These are phyloP conservation scores for Rasamsonia emersonii DNA, from an alignment of 2,329 filamentous ascomycete species.

Conservation along the genomic window DNA sequence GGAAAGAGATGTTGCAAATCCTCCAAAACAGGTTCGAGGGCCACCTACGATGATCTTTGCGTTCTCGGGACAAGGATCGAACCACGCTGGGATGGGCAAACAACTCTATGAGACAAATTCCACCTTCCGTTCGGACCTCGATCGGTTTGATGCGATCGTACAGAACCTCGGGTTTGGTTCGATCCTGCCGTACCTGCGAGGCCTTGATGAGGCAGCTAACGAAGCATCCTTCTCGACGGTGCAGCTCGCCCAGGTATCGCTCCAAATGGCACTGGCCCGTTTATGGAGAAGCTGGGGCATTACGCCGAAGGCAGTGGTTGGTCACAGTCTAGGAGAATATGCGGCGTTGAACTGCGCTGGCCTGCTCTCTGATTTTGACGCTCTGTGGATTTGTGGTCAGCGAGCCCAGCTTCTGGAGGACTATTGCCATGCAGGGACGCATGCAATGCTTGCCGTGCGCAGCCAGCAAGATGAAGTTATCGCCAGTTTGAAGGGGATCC, in stretches of 20 bases:
- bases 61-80: constrained; percentile 31
- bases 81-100: constrained; percentile 25
- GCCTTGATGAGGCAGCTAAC: constrained; percentile 21
- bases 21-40: constrained; percentile 10
- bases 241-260: constrained; percentile 27
- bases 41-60: too few relatives aligned
- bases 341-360: constrained; percentile 30
- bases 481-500: neutral
- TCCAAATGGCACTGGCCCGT: constrained; percentile 30
- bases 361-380: constrained; percentile 27
- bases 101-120: constrained; percentile 17
- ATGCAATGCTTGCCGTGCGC: constrained; percentile 37
- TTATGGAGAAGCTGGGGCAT: constrained; percentile 28
- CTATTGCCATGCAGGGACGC: constrained; percentile 30
- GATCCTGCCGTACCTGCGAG: constrained; percentile 24
- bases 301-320: constrained; percentile 28
- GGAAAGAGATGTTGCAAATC: neutral
- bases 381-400: constrained; percentile 31
- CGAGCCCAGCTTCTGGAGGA: constrained; percentile 32
- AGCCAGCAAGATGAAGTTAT: constrained; percentile 8
- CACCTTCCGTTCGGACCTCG: too few relatives aligned
- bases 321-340: constrained; percentile 36
- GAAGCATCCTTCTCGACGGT: constrained; percentile 14
- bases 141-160: constrained; percentile 21
- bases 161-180: constrained; percentile 25